These are phyloP conservation scores for Talaromyces trachyspermus DNA, from an alignment of 495 filamentous ascomycete species.

Conservation along the genomic window DNA sequence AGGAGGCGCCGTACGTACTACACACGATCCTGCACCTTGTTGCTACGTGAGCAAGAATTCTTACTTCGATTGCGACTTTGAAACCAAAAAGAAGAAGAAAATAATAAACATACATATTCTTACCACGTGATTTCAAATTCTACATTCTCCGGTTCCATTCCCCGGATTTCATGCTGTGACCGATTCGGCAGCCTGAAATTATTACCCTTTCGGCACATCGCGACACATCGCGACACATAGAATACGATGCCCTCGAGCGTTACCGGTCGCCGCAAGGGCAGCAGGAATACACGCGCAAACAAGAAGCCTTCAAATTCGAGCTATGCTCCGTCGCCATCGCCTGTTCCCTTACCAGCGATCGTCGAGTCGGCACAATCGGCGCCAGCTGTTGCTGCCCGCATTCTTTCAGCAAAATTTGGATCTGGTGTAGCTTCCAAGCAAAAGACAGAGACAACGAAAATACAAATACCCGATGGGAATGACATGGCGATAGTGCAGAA, in stretches of 20 bases:
- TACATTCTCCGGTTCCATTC: too few species aligned
- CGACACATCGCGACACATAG: not conserved
- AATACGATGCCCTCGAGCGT: slow-evolving; percentile 4
- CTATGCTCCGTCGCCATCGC: not conserved
- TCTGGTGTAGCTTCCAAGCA: not conserved
- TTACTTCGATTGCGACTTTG: too few species aligned
- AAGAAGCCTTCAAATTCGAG: not conserved
- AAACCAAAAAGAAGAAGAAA: too few species aligned
- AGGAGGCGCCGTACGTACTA: too few species aligned
- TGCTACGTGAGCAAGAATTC: too few species aligned
- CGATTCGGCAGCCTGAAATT: not conserved
- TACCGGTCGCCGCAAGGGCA: slow-evolving; percentile 6
- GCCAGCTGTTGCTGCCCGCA: too few species aligned
- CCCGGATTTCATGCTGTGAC: not conserved
- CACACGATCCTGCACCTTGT: too few species aligned
- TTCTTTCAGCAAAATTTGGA: too few species aligned
- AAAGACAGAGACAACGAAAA: not conserved
- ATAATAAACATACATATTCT: too few species aligned
- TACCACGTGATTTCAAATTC: too few species aligned
- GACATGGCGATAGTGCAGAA: not conserved
- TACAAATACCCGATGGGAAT: not conserved
- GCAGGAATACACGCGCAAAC: not conserved
- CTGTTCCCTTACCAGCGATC: not conserved
- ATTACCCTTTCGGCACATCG: not conserved
- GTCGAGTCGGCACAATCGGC: not conserved